Conservation (phyloP, 768 basidiomycete genomes). For the Pulveroboletus sp. region DNA sequence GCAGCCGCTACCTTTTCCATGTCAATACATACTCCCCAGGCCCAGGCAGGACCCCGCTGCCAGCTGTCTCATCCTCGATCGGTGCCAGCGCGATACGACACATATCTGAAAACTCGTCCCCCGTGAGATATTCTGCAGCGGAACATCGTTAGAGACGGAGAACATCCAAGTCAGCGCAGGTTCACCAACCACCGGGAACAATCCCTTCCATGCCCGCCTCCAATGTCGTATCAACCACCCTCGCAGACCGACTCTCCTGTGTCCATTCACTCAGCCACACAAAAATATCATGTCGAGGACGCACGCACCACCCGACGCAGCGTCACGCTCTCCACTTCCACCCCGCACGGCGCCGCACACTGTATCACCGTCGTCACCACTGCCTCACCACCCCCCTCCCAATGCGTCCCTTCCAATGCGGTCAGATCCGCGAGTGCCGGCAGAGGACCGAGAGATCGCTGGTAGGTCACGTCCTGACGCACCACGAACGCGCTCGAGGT, state of each 20-base stretch:
- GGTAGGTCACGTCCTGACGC: constrained; percentile 51
- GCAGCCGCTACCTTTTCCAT: constrained; percentile 56
- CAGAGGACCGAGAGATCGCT: constrained; percentile 37
- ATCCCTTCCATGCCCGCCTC: constrained; percentile 40
- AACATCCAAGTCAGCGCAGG: not conserved
- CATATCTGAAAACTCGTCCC: constrained; percentile 58
- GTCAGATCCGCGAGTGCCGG: constrained; percentile 49
- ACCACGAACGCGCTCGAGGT: constrained; percentile 59
- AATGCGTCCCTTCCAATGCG: constrained; percentile 45
- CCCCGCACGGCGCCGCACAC: constrained; percentile 51
- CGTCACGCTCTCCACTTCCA: constrained; percentile 48
- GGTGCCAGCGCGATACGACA: constrained; percentile 48
- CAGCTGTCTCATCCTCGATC: constrained; percentile 35
- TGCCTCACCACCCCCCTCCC: constrained; percentile 58
- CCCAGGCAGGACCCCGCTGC: constrained; percentile 35
- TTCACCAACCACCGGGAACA: constrained; percentile 43
- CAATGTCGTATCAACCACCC: constrained; percentile 49
- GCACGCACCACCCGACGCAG: constrained; percentile 45
- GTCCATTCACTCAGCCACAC: not conserved
- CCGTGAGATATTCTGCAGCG: constrained; percentile 51
- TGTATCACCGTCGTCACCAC: constrained; percentile 47
- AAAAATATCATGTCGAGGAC: not conserved
- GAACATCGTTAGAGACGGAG: not conserved
- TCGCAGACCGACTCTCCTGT: constrained; percentile 43
- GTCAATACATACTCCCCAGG: constrained; percentile 57